These are phyloP conservation scores for Eucalyptus marginata DNA, from an alignment of 345 rosid species.

Conservation along the genomic window DNA sequence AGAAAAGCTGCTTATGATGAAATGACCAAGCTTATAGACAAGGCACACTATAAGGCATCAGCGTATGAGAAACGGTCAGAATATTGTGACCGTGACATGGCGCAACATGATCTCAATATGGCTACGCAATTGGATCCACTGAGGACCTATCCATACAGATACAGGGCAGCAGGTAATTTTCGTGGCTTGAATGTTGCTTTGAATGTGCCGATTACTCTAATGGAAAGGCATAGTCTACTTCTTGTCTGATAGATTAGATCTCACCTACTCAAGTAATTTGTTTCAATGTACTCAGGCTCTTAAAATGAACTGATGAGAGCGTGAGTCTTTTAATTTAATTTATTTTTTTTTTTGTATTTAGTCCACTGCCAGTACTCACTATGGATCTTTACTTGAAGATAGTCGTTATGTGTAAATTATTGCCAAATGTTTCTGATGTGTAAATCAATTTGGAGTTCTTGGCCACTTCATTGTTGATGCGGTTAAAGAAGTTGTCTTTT, in stretches of 20 bases:
- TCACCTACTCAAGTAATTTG: background rate
- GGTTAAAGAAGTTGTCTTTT: background rate
- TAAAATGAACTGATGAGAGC: background rate
- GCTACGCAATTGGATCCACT: conserved; percentile 80
- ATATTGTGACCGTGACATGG: conserved; percentile 73
- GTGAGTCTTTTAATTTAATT: background rate
- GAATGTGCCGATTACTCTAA: background rate
- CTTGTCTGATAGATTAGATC: background rate
- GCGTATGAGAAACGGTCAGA: conserved; percentile 94
- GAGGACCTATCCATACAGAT: conserved; percentile 93
- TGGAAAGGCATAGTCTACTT: background rate
- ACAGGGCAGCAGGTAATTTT: conserved; percentile 77
- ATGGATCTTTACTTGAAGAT: background rate
- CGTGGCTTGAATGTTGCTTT: background rate
- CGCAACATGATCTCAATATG: conserved; percentile 72
- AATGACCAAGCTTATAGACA: conserved; percentile 84
- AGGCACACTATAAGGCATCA: conserved; percentile 57
- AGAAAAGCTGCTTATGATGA: conserved; percentile 75
- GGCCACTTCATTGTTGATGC: background rate
- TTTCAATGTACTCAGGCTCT: background rate
- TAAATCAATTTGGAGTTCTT: background rate
- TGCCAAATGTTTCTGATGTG: background rate
- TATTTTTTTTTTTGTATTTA: background rate
- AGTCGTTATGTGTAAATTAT: background rate
- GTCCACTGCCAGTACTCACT: background rate